A percentile compares a stretch with the other conserved stretches of the same genome.
phyloP scores from a whole-genome alignment of 2,329 filamentous ascomycete species.

The Cladosporium colombiae region DNA sequence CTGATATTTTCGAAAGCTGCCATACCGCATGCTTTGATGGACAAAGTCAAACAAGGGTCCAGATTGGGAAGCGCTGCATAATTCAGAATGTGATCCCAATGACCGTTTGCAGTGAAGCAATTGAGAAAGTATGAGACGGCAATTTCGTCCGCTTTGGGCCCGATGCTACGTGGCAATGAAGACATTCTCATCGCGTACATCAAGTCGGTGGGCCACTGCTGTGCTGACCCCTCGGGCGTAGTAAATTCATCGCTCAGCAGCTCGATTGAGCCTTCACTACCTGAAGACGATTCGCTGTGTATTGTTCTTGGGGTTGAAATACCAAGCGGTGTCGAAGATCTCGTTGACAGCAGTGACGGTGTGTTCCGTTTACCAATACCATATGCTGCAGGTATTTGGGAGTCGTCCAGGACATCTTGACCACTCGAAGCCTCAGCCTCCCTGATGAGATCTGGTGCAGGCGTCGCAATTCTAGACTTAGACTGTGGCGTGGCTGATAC shows the following conservation, averaged over 20 bases:
- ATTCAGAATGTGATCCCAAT: slow-evolving; percentile 33
- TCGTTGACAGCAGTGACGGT: neutral
- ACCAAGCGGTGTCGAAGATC: slow-evolving; percentile 23
- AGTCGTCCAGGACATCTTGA: neutral
- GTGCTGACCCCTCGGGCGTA: neutral
- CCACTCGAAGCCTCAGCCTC: neutral
- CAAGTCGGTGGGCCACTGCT: neutral
- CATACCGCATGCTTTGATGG: slow-evolving; percentile 36
- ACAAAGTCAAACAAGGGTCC: slow-evolving; percentile 33
- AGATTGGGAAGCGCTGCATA: slow-evolving; percentile 21
- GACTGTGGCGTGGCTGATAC: slow-evolving; percentile 24
- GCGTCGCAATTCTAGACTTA: slow-evolving; percentile 8
- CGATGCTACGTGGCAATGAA: neutral
- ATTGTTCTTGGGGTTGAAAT: slow-evolving; percentile 22
- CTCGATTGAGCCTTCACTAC: slow-evolving; percentile 32
- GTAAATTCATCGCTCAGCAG: slow-evolving; percentile 26
- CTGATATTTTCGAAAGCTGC: slow-evolving; percentile 35
- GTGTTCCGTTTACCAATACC: neutral
- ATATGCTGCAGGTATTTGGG: neutral
- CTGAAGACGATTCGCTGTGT: slow-evolving; percentile 28
- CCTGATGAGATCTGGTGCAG: slow-evolving; percentile 25
- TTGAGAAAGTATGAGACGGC: slow-evolving; percentile 35
- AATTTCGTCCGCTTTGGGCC: slow-evolving; percentile 28
- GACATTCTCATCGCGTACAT: neutral
- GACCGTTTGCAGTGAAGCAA: slow-evolving; percentile 32